Conservation (phyloP, 306 rosid species). For the Rosa chinensis region DNA sequence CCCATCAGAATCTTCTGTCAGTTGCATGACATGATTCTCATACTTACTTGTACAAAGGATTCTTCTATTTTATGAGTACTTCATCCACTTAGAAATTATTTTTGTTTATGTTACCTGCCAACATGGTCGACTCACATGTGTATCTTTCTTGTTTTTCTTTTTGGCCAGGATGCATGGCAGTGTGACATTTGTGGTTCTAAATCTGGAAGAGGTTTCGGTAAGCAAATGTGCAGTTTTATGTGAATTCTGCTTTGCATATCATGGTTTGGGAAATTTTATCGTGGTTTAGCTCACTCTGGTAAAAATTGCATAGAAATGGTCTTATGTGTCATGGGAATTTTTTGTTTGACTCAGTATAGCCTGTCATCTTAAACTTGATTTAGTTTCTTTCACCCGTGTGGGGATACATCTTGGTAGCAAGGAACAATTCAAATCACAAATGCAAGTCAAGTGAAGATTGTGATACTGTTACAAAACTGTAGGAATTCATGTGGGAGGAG, state of each 20-base stretch:
- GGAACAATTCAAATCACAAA: neutral
- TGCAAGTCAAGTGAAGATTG: neutral
- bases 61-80: neutral
- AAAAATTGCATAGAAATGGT: neutral
- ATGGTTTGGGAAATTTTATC: neutral
- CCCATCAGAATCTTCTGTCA: neutral
- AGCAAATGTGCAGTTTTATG: conserved; percentile 18
- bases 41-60: neutral
- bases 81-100: neutral
- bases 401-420: neutral
- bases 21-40: conserved; percentile 11
- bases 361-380: neutral
- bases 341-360: neutral
- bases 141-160: neutral
- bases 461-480: neutral
- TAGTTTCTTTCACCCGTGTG: neutral
- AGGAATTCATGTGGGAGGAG: neutral
- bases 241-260: neutral
- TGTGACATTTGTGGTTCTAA: conserved; percentile 91
- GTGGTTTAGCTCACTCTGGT: neutral
- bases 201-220: conserved; percentile 99
- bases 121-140: conserved; percentile 7
- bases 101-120: neutral
- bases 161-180: conserved; percentile 88
- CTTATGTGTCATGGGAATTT: neutral